Base-by-base conservation (phyloP, 2,329 filamentous ascomycete species). In the Xylaria polymorpha region DNA sequence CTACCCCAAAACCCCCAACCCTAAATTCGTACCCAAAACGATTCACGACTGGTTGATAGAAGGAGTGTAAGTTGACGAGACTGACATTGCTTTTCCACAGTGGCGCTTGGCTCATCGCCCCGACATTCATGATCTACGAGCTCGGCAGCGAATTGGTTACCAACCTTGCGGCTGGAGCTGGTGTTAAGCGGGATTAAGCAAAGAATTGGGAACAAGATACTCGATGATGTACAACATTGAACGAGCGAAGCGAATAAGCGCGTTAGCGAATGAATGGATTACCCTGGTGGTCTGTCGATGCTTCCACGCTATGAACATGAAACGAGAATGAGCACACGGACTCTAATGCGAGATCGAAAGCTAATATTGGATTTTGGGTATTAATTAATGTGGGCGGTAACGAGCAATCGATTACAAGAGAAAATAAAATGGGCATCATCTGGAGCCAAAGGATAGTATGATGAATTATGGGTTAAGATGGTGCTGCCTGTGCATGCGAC, bases 71-170 rank as follows among this genome's bases (percentile, higher is more conserved):
- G 25, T 32, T 62, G 18, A 37, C 14, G 15, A 8, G 39, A 60
- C 71, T 64, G 62, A 63, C 25, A n/a, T 9, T n/a, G 12, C 43
- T 56, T 9, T 48, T 39, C 15, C 14, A 14, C 65, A 89, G 87
- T 71, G 86, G 86, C 69, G 79, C 83, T 0, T 89, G 87, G 87
- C 81, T 89, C 56, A 73, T 89, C 58, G 81, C 85, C 41, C 83
- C 87, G 0, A 75, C 83, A 3, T 85, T 86, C 77, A 85, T 89
- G 80, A 81, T 86, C 63, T 84, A 81, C 73, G 77, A 77, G 4
- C 75, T 88, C 51, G 86, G 86, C 32, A 71, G 76, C 58, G 85
- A 88, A 64, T 83, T 88, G 62, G 64, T 88, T 61, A 75, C 83
- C 18, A 84, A 81, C 0, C 78, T 89, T 41, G 78, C 81, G 4